phyloP scores from a whole-genome alignment of 495 filamentous ascomycete species.

The Aspergillus sparsus region DNA sequence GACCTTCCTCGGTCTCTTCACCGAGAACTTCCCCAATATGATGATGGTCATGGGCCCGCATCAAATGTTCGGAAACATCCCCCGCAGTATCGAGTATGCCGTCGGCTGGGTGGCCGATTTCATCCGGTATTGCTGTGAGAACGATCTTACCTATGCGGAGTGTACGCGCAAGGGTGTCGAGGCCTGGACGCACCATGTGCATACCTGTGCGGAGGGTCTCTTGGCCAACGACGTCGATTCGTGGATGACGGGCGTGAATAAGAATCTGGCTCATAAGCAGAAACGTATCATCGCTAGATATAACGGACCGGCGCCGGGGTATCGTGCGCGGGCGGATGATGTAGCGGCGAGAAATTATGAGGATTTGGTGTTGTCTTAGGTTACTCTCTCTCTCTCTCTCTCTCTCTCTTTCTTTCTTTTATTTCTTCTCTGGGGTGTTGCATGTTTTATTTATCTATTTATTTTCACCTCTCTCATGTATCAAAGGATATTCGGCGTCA shows the following conservation, averaged over 20 bases:
- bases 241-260: slow-evolving; percentile 46
- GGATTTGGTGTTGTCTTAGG: slow-evolving; percentile 20
- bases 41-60: slow-evolving; percentile 33
- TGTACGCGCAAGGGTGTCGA: slow-evolving; percentile 19
- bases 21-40: slow-evolving; percentile 30
- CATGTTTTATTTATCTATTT: not conserved
- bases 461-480: not conserved
- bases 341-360: slow-evolving; percentile 24
- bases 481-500: too few relatives aligned
- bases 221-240: slow-evolving; percentile 40
- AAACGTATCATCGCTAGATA: slow-evolving; percentile 39
- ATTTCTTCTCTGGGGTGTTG: not conserved
- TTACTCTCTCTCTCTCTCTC: not conserved
- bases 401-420: slow-evolving; percentile 1
- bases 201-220: slow-evolving; percentile 32
- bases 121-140: slow-evolving; percentile 20
- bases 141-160: slow-evolving; percentile 20
- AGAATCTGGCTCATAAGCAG: slow-evolving; percentile 37
- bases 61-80: slow-evolving; percentile 46
- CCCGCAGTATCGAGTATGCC: slow-evolving; percentile 45
- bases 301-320: slow-evolving; percentile 27
- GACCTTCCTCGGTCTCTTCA: slow-evolving; percentile 26
- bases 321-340: slow-evolving; percentile 26
- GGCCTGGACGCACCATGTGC: slow-evolving; percentile 32
- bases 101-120: slow-evolving; percentile 17